Evolutionary conservation across 2,329 filamentous ascomycete genomes (phyloP).

Genomic region (Calycina herbarum): DNA sequence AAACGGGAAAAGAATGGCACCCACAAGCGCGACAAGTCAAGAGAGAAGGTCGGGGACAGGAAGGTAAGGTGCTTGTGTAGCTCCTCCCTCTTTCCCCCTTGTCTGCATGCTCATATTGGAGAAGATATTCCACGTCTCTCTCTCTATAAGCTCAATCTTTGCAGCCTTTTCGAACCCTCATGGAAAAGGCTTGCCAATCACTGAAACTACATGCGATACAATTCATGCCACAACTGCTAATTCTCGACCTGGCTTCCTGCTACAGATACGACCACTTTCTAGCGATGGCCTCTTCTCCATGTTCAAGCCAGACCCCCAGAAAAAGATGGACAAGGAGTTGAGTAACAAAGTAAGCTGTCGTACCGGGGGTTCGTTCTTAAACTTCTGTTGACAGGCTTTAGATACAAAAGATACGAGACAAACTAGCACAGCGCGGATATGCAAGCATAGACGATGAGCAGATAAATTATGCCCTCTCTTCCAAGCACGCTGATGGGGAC

Average conservation of each 20-base stretch:
- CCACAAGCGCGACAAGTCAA: conserved; percentile 56
- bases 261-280: conserved; percentile 52
- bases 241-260: conserved; percentile 21
- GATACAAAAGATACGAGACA: conserved; percentile 54
- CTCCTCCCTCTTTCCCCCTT: conserved; percentile 14
- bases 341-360: conserved; percentile 41
- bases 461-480: conserved; percentile 59
- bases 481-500: conserved; percentile 67
- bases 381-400: conserved; percentile 28
- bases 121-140: conserved; percentile 22
- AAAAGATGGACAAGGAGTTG: conserved; percentile 56
- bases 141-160: conserved; percentile 24
- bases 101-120: conserved; percentile 21
- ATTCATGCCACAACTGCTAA: conserved; percentile 31
- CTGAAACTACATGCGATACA: conserved; percentile 22
- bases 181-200: conserved; percentile 25
- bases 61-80: conserved; percentile 45
- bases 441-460: conserved; percentile 61
- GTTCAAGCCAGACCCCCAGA: conserved; percentile 61
- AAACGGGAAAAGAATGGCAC: conserved; percentile 63
- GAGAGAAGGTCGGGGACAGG: conserved; percentile 47
- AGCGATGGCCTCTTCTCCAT: conserved; percentile 61
- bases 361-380: background rate
- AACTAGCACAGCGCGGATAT: conserved; percentile 54
- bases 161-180: conserved; percentile 26